These are phyloP conservation scores for Saprolegnia diclina DNA, from an alignment of 352 stramenopile species.

Conservation along the genomic window DNA sequence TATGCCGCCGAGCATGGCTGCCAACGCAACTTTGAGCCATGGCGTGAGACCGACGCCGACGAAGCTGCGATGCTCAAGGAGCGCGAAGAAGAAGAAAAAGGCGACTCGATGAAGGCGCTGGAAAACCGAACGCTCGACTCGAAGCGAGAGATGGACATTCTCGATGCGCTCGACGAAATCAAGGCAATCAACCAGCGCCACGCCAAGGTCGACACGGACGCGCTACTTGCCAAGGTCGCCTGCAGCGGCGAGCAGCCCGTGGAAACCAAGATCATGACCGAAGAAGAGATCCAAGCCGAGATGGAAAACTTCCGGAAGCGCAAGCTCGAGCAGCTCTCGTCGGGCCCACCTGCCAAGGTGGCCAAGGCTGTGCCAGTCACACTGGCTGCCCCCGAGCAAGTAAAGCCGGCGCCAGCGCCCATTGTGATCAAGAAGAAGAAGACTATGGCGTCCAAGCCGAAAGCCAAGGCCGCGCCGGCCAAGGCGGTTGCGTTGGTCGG, in stretches of 20 bases:
- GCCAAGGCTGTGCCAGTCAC: conserved; percentile 21
- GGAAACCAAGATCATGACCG: conserved; percentile 43
- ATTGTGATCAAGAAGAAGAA: conserved; percentile 37
- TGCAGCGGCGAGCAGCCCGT: conserved; percentile 35
- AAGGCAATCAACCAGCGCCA: conserved; percentile 96
- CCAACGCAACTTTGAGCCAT: conserved; percentile 96
- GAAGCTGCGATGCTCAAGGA: conserved; percentile 64
- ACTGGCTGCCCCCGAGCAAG: conserved; percentile 8
- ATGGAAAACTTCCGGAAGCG: conserved; percentile 31
- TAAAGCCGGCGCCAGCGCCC: conserved; percentile 26
- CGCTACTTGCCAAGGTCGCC: conserved; percentile 51
- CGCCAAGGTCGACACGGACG: conserved; percentile 85
- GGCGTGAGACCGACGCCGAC: conserved; percentile 84
- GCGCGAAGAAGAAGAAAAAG: conserved; percentile 90
- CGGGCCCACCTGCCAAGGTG: conserved; percentile 26
- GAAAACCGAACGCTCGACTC: conserved; percentile 98
- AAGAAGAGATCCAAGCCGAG: conserved; percentile 49
- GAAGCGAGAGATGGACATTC: conserved; percentile 98
- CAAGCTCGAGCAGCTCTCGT: conserved; percentile 25
- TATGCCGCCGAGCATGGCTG: conserved; percentile 97
- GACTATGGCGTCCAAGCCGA: conserved; percentile 33
- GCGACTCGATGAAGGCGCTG: conserved; percentile 96
- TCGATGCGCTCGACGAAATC: conserved; percentile 98
- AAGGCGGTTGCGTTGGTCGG: conserved; percentile 46
- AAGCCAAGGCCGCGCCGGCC: conserved; percentile 28